Base-by-base conservation (phyloP, 1,284 basidiomycete genomes). In the Tausonia pullulans region DNA sequence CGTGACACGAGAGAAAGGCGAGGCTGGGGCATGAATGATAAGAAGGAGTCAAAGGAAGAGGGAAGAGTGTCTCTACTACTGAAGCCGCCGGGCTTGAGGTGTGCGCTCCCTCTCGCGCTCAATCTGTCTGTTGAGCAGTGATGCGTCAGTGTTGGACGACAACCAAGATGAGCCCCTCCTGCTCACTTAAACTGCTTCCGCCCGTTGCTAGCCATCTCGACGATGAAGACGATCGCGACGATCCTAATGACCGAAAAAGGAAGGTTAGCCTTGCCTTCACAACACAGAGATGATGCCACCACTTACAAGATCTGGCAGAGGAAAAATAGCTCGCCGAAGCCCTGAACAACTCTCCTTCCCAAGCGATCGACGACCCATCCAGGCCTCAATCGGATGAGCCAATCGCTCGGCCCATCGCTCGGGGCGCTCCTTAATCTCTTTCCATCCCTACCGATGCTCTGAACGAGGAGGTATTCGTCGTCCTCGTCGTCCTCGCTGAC, bases 351-450 rank as follows among this genome's bases (percentile, higher is more conserved):
- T 13, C 51, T 59, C 54, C 50, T 60, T 3, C 51, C 40, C n/a
- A 64, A 14, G 27, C 63, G 58, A 14, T 64, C 63, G 10, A 56
- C 41, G 5, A 60, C 53, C n/a, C 45, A 49, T n/a, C 54, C 51
- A 5, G 63, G 56, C 46, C 44, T 64, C 52, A 64, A n/a, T 13
- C 63, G 52, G 52, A 50, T 52, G 46, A 55, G 16, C 63, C 63
- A 60, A 13, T 57, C 54, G 43, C 52, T 54, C 54, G 61, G 61
- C 3, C 61, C 61, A 46, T 62, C 61, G 14, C 54, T 62, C 48
- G 61, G 61, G 7, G 61, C 61, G 49, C 55, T 57, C 4, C 56
- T 9, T 48, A 62, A 48, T 39, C 44, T 58, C 45, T 39, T 58
- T 7, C 57, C 57, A 16, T 52, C 40, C 52, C 60, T 55, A 11